phyloP scores from a whole-genome alignment of 2,329 filamentous ascomycete genomes.

The Aspergillus alliaceus region DNA sequence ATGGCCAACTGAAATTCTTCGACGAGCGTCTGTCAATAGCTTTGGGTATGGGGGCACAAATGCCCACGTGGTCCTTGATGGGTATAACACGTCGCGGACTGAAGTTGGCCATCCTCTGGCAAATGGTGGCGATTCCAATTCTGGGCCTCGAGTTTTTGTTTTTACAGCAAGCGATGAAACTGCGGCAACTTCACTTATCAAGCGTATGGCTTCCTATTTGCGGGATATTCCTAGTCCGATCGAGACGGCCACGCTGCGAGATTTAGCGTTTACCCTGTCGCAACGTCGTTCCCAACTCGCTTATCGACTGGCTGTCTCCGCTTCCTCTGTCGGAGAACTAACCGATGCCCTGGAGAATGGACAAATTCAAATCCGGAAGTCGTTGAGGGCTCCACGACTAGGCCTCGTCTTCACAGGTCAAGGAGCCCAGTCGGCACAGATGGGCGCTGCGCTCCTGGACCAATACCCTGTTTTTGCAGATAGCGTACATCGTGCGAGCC shows the following conservation, averaged over 20 bases:
- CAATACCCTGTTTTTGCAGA: too few relatives aligned
- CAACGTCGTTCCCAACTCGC: not conserved
- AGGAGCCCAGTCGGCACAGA: not conserved
- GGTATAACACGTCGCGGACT: not conserved
- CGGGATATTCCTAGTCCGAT: not conserved
- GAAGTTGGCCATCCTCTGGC: not conserved
- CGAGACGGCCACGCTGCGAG: not conserved
- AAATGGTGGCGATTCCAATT: too few relatives aligned
- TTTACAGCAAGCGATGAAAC: not conserved
- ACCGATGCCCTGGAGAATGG: not conserved
- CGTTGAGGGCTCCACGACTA: not conserved
- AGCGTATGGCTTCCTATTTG: not conserved
- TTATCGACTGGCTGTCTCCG: not conserved
- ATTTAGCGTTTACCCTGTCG: not conserved
- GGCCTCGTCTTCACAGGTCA: not conserved
- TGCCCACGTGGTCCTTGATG: conserved; percentile 1
- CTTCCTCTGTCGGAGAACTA: not conserved
- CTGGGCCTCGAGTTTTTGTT: not conserved
- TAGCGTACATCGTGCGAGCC: too few relatives aligned
- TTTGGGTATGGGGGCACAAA: conserved; percentile 15
- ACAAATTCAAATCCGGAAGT: too few relatives aligned
- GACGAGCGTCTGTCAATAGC: conserved; percentile 3
- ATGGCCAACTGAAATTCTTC: conserved; percentile 1
- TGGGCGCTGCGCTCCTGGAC: not conserved
- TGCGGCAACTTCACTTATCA: not conserved